phyloP scores from a whole-genome alignment of 2,329 filamentous ascomycete species.

The Bertia moriformis region DNA sequence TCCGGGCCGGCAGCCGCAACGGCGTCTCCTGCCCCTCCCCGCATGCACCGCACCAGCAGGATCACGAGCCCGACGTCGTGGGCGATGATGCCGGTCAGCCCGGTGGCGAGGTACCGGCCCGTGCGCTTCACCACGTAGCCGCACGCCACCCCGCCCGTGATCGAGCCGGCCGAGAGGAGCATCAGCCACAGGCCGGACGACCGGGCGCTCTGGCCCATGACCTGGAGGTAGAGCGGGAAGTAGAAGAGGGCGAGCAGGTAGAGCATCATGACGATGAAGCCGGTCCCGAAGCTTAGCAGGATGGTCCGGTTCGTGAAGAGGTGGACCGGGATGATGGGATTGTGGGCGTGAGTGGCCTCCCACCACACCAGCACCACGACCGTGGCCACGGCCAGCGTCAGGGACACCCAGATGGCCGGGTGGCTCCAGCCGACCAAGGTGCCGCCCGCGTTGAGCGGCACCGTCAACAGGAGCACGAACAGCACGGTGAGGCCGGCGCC shows the following conservation, averaged over 20 bases:
- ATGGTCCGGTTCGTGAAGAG: background rate
- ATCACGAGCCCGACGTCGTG: background rate
- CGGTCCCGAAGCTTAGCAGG: background rate
- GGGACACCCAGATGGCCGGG: background rate
- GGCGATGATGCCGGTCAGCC: background rate
- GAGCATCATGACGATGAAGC: background rate
- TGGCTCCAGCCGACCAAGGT: background rate
- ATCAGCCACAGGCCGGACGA: background rate
- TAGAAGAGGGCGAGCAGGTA: background rate
- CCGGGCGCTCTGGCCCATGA: background rate
- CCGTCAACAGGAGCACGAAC: background rate
- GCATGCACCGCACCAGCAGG: no score
- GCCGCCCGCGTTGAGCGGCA: background rate
- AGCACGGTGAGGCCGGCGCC: background rate
- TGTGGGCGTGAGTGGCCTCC: no score
- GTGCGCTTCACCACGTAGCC: background rate
- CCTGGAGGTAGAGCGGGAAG: background rate
- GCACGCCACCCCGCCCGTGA: background rate
- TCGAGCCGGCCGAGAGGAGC: background rate
- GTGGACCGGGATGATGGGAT: background rate
- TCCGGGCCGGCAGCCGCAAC: no score
- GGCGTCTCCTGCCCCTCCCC: no score
- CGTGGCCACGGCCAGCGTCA: background rate
- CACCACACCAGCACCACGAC: background rate
- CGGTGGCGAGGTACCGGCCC: background rate